Evolutionary conservation across 2,329 filamentous ascomycete species (phyloP), one percentile per base, ranked within the genome.

Genomic region (Fusarium gaditjirri): DNA sequence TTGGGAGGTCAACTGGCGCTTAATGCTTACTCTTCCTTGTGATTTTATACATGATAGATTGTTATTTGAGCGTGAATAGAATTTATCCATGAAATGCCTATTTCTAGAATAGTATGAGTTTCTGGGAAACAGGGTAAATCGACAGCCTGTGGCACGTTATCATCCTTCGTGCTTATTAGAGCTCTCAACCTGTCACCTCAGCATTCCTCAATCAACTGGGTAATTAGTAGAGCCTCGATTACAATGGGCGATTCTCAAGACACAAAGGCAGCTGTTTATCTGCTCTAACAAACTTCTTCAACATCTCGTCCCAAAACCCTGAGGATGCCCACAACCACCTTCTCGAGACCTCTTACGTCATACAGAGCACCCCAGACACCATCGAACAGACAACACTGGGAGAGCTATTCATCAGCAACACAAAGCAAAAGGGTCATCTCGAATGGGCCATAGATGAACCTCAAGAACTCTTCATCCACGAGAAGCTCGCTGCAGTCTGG

Each of bases 1-100:
- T 79, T 93, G 29, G 92, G 92, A 16, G 92, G 92, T 0, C 91
- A 92, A 81, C 78, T 92, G 77, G 92, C 91, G 0, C 78, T 93
- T 65, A 93, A 91, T 81, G 91, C 91, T 0, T 93, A 93, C 79
- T 86, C 87, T 16, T 70, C 69, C 11, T n/a, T 76, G 29, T 75
- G 41, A 66, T 25, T 17, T 54, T 11, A 36, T 8, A 41, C 33
- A 57, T 56, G 38, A 64, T 61, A 65, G 44, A 49, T 23, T 23
- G n/a, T 2, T 23, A 14, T 33, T 33, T 33, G 52, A 72, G 64
- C 58, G 60, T 61, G 36, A 57, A 53, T 46, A 57, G 42, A 62
- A 62, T 43, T 25, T 27, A 59, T 25, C 46, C 10, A 29, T 44
- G 12, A 11, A 39, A 16, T 31, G 23, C 31, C 17, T 14, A 11